Evolutionary conservation across 2,329 filamentous ascomycete species (phyloP), one percentile per base, ranked within the genome.

Genomic region (Canariomyces notabilis): DNA sequence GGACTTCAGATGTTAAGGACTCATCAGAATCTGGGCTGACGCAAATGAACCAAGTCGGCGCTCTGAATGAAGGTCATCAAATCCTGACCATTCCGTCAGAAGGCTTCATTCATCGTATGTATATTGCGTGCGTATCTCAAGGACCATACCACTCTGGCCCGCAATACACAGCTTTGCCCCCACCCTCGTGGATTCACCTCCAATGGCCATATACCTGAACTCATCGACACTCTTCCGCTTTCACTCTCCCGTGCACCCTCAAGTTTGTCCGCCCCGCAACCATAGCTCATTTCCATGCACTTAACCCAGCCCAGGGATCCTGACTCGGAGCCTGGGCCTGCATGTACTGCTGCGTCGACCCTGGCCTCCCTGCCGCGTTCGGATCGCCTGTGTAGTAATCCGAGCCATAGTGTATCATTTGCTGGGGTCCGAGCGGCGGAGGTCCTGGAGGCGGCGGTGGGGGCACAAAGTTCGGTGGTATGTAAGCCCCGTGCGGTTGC

Each of bases 271-370:
- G 11, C 34, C 20, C 29, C n/a, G n/a, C 15, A 21, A 23, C 8
- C n/a, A 15, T 8, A 23, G 15, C 34, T 56, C 39, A 85, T 63
- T 83, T 85, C 83, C 83, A 87, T 37, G 76, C 77, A 67, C 76
- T 83, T 55, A 88, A 63, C 4, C 83, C 83, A 14, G 82, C 82
- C 82, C 82, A 88, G 6, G 83, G 83, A 70, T 88, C 82, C 34
- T 35, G 51, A n/a, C n/a, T n/a, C 59, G 57, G 11, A 60, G 51
- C 32, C 26, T 38, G 80, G 40, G 83, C 64, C 48, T 66, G 65
- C 46, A 67, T 66, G 14, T 62, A 60, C 29, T 65, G 68, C 5
- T 67, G 58, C 16, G 62, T 48, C 48, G 59, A 61, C 6, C 67
- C 66, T 3, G 55, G 52, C 37, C 55, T 29, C 34, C 50, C 37